Base-by-base conservation (phyloP, 2,329 filamentous ascomycete genomes). In the Neofusicoccum sp. region DNA sequence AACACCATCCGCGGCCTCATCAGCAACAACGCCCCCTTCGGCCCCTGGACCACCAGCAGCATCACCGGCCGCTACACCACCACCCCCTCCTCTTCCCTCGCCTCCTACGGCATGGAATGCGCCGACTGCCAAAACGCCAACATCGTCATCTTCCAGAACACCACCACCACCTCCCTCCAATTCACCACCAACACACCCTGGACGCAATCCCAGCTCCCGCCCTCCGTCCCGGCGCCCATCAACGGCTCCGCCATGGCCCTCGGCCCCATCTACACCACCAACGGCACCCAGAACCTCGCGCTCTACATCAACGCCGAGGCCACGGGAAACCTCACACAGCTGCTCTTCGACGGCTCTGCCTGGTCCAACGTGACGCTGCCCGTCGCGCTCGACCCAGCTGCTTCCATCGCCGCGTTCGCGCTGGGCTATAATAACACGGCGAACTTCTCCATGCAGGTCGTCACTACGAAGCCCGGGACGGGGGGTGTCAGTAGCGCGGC, bases 81-180 rank as follows among this genome's bases (percentile, higher is more conserved):
- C 7, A 33, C 26, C 2, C 6, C 34, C 3, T 1, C 6, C 14
- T 48, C 45, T 1, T 4, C 4, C 24, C 36, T 57, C 8, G 26
- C 40, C 14, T 16, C 53, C 26, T 57, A 57, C 38, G 53, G 53
- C 53, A 36, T 36, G 36, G 53, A 24, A 24, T 57, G 53, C 38
- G 24, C 7, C 9, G 38, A 24, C 38, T 57, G 53, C 53, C 6
- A 7, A 2, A 31, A 57, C 53, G 24, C 14, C 12, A 57, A 57
- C 36, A 5, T 43, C 36, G 36, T 57, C 28, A 3, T 44, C n/a
- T 57, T 16, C 3, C n/a, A 44, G 38, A 24, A 57, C 24, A n/a
- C 26, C 14, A 12, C 3, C 24, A 20, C 5, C 12, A 6, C 2
- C 12, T 5, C 2, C 8, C 31, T 53, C 31, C 34, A 38, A 6